Evolutionary conservation across 371 early-diverging fungal genomes (phyloP).

Genomic region (Syncephalastrum contaminatum): DNA sequence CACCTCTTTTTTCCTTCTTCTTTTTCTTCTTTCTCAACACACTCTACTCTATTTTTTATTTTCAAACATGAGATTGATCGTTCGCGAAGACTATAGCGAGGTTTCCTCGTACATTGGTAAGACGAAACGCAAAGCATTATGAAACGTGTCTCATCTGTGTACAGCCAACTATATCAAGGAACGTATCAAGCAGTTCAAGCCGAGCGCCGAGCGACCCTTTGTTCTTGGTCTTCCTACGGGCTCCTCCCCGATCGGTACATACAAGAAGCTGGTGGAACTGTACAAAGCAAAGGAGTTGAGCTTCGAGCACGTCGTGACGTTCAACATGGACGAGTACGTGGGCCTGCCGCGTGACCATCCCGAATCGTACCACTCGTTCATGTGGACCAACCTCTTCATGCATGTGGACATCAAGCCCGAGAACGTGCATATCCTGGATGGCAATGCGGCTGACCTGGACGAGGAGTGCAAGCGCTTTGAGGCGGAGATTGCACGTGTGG

Average conservation of each 20-base stretch:
- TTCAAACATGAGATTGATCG: conserved; percentile 66
- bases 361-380: conserved; percentile 62
- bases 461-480: conserved; percentile 61
- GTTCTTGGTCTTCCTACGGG: conserved; percentile 86
- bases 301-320: conserved; percentile 62
- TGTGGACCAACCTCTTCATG: conserved; percentile 59
- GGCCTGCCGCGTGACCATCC: conserved; percentile 59
- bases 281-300: conserved; percentile 54
- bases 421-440: conserved; percentile 60
- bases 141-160: not conserved
- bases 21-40: conserved; percentile 2
- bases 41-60: not conserved
- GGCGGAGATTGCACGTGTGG: conserved; percentile 53
- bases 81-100: conserved; percentile 65
- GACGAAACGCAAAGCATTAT: conserved; percentile 22
- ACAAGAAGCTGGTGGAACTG: conserved; percentile 50
- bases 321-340: conserved; percentile 57
- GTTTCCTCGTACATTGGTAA: conserved; percentile 65
- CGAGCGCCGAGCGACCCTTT: conserved; percentile 74
- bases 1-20: conserved; percentile 3
- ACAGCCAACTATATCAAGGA: conserved; percentile 22
- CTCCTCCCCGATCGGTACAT: conserved; percentile 34
- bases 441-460: conserved; percentile 62
- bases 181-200: conserved; percentile 69
- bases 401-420: conserved; percentile 59